Base-by-base conservation (phyloP, 257 asterid genomes). In the Osmanthus fragrans region DNA sequence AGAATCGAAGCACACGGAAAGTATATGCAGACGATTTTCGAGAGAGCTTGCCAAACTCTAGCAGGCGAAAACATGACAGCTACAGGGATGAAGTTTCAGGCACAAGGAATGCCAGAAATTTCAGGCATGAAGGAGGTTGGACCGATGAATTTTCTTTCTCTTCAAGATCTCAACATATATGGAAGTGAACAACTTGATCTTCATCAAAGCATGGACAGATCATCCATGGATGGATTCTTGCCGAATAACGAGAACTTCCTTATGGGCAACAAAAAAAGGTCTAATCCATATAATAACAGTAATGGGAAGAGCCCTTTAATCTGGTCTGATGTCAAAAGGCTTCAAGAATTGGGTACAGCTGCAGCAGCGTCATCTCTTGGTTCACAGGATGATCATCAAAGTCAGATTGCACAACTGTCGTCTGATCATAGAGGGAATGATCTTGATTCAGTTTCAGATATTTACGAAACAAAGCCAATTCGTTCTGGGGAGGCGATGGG, bases 1-100 rank as follows among this genome's bases (percentile, higher is more conserved):
- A 81, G 98, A 80, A 96, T 96, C 40, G 99, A 96, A 74, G 99
- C 99, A 0, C 99, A 96, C 73, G 99, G 99, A 47, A 96, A 96
- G 77, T 96, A 96, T 94, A 96, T 96, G 99, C 99, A 96, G 49
- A 88, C 89, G 0, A 93, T 96, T 25, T 90, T 96, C 1, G 98
- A 96, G 77, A 96, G 90, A 73, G 99, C 99, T 0, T 96, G 99
- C 70, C 99, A 96, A 80, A 96, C 99, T 16, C 92, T 96, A 33
- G 93, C 96, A 30, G 96, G 96, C 0, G 98, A 92, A 33, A 92
- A 88, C 80, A 85, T 85, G 77, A 80, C 88, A 47, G 81, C 88
- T 56, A 49, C 90, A 2, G 88, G 86, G 4, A 80, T 34, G 72
- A 69, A 60, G 80, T n/a, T 51, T 49, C 33, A 29, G 70, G 80